phyloP scores from a whole-genome alignment of 2,329 filamentous ascomycete genomes.

The Cladophialophora exuberans region DNA sequence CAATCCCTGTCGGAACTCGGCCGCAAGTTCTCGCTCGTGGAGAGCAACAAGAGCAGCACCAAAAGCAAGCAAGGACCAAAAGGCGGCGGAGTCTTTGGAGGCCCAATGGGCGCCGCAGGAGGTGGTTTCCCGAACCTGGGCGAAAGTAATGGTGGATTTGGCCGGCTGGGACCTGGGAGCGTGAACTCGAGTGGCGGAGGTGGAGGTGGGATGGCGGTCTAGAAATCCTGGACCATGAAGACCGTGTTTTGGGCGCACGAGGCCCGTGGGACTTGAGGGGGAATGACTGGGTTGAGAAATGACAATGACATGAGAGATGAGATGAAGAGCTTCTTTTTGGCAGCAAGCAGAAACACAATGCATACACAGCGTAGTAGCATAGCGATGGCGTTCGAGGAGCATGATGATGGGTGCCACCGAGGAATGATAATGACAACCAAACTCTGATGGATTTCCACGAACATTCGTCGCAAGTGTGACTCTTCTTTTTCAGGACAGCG shows the following conservation, averaged over 20 bases:
- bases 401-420: too few relatives aligned
- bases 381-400: conserved; percentile 15
- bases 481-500: too few relatives aligned
- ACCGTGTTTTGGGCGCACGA: too few relatives aligned
- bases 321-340: too few relatives aligned
- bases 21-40: conserved; percentile 69
- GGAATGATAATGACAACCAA: too few relatives aligned
- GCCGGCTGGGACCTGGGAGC: conserved; percentile 2
- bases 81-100: conserved; percentile 7
- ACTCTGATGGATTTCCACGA: too few relatives aligned
- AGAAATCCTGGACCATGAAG: too few relatives aligned
- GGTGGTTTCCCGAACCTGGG: conserved; percentile 23
- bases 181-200: neutral
- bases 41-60: conserved; percentile 37
- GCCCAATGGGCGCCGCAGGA: conserved; percentile 2
- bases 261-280: too few relatives aligned
- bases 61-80: conserved; percentile 20
- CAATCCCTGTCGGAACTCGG: conserved; percentile 73
- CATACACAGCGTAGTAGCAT: conserved; percentile 9
- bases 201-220: too few relatives aligned
- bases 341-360: too few relatives aligned
- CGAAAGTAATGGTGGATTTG: conserved; percentile 25
- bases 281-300: too few relatives aligned
- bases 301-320: neutral
- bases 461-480: too few relatives aligned